A percentile compares a stretch with the other conserved stretches of the same genome.
phyloP scores from a whole-genome alignment of 805 yeast species.

The Sugiyamaella qingdaonensis region DNA sequence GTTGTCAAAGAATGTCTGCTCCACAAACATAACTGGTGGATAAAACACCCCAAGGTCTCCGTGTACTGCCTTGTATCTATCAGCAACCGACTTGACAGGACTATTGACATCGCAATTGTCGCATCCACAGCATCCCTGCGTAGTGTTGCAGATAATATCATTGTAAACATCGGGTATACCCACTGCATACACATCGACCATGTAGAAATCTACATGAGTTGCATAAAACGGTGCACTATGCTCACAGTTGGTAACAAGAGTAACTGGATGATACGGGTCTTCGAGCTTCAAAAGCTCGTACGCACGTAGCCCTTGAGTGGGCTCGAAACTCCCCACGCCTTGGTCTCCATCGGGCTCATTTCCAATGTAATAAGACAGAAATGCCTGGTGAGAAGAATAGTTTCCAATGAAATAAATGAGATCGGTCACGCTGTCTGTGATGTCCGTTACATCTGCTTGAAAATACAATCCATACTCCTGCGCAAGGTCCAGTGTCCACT shows the following conservation, averaged over 20 bases:
- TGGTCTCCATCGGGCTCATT: constrained; percentile 15
- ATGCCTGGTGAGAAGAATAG: constrained; percentile 10
- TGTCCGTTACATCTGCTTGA: constrained; percentile 14
- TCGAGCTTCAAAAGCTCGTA: constrained; percentile 9
- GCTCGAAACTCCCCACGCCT: constrained; percentile 14
- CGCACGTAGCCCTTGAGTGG: constrained; percentile 4
- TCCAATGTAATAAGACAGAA: constrained; percentile 12
- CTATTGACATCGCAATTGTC: constrained; percentile 11
- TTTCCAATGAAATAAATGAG: constrained; percentile 6
- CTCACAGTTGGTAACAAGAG: constrained; percentile 13
- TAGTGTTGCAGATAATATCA: constrained; percentile 11
- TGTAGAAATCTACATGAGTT: constrained; percentile 9
- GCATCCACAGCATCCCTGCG: constrained; percentile 16
- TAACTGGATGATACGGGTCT: constrained; percentile 15
- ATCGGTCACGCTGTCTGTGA: constrained; percentile 2
- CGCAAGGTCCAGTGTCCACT: constrained; percentile 12
- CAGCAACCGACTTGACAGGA: constrained; percentile 11
- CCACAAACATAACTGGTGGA: constrained; percentile 12
- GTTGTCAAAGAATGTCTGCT: constrained; percentile 14
- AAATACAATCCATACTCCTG: constrained; percentile 8
- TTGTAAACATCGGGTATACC: constrained; percentile 11
- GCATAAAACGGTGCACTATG: constrained; percentile 11
- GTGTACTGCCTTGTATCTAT: constrained; percentile 5
- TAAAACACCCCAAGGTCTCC: constrained; percentile 13
- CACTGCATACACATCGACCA: constrained; percentile 15